Percentiles rank a stretch among this genome's conserved stretches.
Conservation (phyloP, 208 protist species). For the Acanthamoeba lenticulata region DNA sequence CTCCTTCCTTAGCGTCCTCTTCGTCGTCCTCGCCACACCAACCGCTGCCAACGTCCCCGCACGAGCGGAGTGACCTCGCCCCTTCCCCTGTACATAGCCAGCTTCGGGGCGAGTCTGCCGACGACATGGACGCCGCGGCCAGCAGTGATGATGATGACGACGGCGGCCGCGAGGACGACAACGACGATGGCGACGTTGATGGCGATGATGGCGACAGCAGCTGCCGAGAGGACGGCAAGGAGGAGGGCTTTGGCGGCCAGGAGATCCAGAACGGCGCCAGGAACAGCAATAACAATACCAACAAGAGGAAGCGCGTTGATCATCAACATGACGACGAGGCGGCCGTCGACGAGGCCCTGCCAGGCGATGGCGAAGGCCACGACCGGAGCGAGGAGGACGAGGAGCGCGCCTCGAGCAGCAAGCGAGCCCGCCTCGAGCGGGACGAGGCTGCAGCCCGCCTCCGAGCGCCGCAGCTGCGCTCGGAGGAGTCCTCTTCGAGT, state of each 20-base stretch:
- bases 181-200: not conserved
- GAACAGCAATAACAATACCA: too few species aligned
- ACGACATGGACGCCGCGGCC: not conserved
- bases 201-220: too few species aligned
- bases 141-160: not conserved
- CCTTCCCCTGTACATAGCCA: slow-evolving; percentile 27
- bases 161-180: not conserved
- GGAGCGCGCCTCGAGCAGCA: not conserved
- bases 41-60: not conserved
- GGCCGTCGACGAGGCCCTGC: not conserved
- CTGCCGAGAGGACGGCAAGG: too few species aligned
- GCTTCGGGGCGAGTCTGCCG: not conserved
- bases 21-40: not conserved
- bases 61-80: not conserved
- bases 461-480: not conserved
- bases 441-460: not conserved
- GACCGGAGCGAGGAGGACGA: slow-evolving; percentile 20
- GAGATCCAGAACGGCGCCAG: too few species aligned
- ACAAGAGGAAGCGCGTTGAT: too few species aligned
- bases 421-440: not conserved
- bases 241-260: too few species aligned
- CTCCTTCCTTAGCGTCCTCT: not conserved
- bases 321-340: too few species aligned
- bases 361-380: not conserved
- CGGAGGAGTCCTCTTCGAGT: too few species aligned